These are phyloP conservation scores for Poa annua DNA, from an alignment of 176 grass and related monocot genomes.

Conservation along the genomic window DNA sequence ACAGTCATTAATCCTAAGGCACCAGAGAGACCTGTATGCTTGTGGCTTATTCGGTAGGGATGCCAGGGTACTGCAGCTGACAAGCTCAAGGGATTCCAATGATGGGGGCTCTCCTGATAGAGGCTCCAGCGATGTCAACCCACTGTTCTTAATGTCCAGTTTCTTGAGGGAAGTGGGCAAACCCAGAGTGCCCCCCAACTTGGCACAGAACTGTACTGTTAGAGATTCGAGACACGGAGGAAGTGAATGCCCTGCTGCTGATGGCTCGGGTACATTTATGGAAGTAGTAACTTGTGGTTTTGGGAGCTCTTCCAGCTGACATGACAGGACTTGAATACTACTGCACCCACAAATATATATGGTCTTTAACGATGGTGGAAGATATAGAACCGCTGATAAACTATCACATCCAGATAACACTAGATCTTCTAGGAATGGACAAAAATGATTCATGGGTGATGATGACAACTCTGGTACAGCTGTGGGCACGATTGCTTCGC, in stretches of 20 bases:
- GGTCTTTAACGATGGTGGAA: neutral
- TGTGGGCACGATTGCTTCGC: neutral
- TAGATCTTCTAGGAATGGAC: neutral
- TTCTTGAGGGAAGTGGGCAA: neutral
- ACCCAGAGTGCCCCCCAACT: neutral
- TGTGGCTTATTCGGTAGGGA: neutral
- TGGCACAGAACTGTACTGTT: fast-evolving
- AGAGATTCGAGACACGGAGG: neutral
- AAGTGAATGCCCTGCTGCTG: neutral
- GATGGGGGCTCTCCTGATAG: neutral
- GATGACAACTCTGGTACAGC: neutral
- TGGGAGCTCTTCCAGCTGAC: neutral
- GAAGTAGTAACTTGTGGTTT: neutral
- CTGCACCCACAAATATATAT: fast-evolving
- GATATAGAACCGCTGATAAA: neutral
- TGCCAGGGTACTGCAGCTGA: neutral
- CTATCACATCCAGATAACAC: neutral
- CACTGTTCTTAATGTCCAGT: fast-evolving
- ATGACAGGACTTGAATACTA: neutral
- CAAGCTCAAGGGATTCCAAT: fast-evolving
- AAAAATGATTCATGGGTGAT: neutral
- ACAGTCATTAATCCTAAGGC: neutral
- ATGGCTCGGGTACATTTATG: neutral
- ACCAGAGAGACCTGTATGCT: neutral
- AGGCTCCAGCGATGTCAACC: neutral